A percentile compares a stretch with the other conserved stretches of the same genome.
These are phyloP conservation scores for Antrodiella citrinella DNA, from an alignment of 768 basidiomycete genomes.

Conservation along the genomic window DNA sequence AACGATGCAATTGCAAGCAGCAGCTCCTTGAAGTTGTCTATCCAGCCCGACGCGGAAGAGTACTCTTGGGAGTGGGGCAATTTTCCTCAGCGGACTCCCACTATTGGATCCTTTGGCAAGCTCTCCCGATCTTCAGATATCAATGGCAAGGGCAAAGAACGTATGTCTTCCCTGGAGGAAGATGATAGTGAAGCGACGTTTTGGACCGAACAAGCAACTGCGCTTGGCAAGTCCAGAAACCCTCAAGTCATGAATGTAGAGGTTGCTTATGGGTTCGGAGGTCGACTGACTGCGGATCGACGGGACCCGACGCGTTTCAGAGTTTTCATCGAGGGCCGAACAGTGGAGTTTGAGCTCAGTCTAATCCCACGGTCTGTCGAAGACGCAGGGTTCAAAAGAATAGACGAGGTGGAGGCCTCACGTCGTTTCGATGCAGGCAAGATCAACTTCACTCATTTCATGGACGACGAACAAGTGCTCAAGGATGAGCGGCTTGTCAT, in stretches of 20 bases:
- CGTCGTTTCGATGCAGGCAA: slow-evolving; percentile 50
- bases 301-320: slow-evolving; percentile 57
- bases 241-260: slow-evolving; percentile 15
- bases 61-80: slow-evolving; percentile 95
- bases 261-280: slow-evolving; percentile 38
- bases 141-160: slow-evolving; percentile 23
- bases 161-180: slow-evolving; percentile 6
- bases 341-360: slow-evolving; percentile 69
- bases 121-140: slow-evolving; percentile 13
- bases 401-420: slow-evolving; percentile 46
- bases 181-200: slow-evolving; percentile 6
- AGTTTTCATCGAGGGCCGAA: slow-evolving; percentile 51
- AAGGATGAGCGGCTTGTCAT: slow-evolving; percentile 62
- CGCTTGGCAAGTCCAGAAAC: slow-evolving; percentile 10
- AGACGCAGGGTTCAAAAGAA: slow-evolving; percentile 1
- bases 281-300: slow-evolving; percentile 48
- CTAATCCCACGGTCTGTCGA: slow-evolving; percentile 34
- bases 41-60: slow-evolving; percentile 36
- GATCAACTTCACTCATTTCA: slow-evolving; percentile 56
- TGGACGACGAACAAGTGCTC: slow-evolving; percentile 57
- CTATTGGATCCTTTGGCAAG: slow-evolving; percentile 39
- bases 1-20: slow-evolving; percentile 12
- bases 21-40: slow-evolving; percentile 8
- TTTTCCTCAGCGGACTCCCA: slow-evolving; percentile 74
- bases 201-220: neutral